phyloP scores from a whole-genome alignment of 192 early-diverging fungal species.

The Coemansia sp. region DNA sequence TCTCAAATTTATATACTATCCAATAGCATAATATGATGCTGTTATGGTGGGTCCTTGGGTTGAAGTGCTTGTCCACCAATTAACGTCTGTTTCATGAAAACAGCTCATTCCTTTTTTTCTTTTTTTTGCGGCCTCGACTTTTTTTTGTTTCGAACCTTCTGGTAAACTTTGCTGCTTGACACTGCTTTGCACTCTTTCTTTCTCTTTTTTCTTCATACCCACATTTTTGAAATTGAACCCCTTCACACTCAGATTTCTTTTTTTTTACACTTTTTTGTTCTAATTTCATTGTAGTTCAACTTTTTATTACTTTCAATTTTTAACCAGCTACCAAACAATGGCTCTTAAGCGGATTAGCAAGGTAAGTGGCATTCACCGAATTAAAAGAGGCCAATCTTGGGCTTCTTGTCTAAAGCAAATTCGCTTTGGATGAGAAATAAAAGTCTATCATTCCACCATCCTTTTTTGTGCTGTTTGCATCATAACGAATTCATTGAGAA shows the following conservation, averaged over 20 bases:
- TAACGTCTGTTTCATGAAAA: not conserved
- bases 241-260: not conserved
- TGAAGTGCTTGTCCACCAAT: not conserved
- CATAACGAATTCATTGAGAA: not conserved
- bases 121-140: not conserved
- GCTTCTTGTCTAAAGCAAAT: not conserved
- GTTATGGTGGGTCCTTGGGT: not conserved
- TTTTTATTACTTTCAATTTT: slow-evolving; percentile 5
- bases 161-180: not conserved
- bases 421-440: too few relatives aligned
- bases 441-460: too few relatives aligned
- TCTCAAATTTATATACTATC: too few relatives aligned
- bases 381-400: not conserved
- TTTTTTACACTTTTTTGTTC: not conserved
- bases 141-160: slow-evolving; percentile 7
- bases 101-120: not conserved
- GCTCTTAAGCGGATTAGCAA: slow-evolving; percentile 99
- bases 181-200: not conserved
- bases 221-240: slow-evolving; percentile 9
- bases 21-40: not conserved
- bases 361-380: slow-evolving; percentile 64
- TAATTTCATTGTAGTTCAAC: slow-evolving; percentile 1
- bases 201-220: too few relatives aligned
- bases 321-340: slow-evolving; percentile 59
- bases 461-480: not conserved